phyloP scores from a whole-genome alignment of 2,329 filamentous ascomycete genomes.

The Exophiala oligosperma region DNA sequence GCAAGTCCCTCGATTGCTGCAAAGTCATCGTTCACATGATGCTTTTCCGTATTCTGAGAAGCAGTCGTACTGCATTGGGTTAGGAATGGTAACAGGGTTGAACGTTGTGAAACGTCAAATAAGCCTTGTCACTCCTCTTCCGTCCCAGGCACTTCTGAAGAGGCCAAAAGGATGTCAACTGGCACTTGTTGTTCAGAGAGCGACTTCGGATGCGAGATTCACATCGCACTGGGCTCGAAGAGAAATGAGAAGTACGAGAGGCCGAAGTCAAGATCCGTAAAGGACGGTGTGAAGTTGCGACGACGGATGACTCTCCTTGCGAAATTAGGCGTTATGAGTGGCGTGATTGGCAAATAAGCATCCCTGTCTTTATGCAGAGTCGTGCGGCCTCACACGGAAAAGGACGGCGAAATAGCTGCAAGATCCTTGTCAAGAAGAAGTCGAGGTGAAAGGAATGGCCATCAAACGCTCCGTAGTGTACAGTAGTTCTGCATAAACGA shows the following conservation, averaged over 20 bases:
- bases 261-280: background rate
- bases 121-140: slow-evolving; percentile 6
- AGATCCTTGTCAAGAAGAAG: too few species aligned
- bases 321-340: background rate
- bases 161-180: slow-evolving; percentile 11
- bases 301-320: background rate
- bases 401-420: too few species aligned
- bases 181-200: slow-evolving; percentile 21
- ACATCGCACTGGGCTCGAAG: slow-evolving; percentile 16
- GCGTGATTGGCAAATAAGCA: background rate
- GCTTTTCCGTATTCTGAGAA: slow-evolving; percentile 13
- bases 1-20: slow-evolving; percentile 12
- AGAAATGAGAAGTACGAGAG: slow-evolving; percentile 12
- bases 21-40: background rate
- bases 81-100: slow-evolving; percentile 20
- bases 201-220: slow-evolving; percentile 21
- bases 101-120: slow-evolving; percentile 17
- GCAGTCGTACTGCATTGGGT: slow-evolving; percentile 15
- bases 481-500: background rate
- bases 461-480: background rate
- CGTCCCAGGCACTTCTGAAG: slow-evolving; percentile 4
- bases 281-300: background rate
- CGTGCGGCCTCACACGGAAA: background rate
- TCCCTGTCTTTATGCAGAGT: background rate
- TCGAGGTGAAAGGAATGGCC: slow-evolving; percentile 1